Evolutionary conservation across 306 rosid genomes (phyloP).

Genomic region (Rubus parviflorus): DNA sequence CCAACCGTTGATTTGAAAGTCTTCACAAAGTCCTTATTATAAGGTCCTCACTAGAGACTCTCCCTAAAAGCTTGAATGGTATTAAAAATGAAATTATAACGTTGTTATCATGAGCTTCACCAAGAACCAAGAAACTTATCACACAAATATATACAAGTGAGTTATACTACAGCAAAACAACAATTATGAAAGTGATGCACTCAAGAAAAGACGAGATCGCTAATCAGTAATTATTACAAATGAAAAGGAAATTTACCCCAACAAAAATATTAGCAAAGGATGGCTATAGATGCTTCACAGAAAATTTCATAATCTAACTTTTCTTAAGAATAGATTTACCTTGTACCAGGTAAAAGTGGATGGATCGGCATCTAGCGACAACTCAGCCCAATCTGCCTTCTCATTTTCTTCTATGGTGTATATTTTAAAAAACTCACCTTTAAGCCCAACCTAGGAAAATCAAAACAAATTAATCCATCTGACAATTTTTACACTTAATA

Average conservation of each 20-base stretch:
- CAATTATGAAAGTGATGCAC: background rate
- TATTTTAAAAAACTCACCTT: conserved; percentile 65
- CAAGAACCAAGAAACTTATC: background rate
- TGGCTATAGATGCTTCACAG: background rate
- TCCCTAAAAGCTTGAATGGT: background rate
- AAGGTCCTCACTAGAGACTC: too few relatives aligned
- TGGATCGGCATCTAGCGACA: conserved; percentile 53
- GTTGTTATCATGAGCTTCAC: background rate
- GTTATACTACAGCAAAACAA: background rate
- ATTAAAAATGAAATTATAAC: background rate
- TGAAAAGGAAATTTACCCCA: background rate
- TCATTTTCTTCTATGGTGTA: conserved; percentile 55
- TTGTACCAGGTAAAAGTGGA: conserved; percentile 90
- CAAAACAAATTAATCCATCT: background rate
- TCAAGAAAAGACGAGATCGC: background rate
- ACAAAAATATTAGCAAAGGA: background rate
- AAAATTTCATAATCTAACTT: conserved; percentile 16
- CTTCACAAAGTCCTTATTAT: too few relatives aligned
- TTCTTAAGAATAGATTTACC: conserved; percentile 45
- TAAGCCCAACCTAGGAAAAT: conserved; percentile 77
- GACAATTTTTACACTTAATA: background rate
- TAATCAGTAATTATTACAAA: background rate
- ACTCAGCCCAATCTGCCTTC: conserved; percentile 62
- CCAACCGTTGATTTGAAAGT: too few relatives aligned
- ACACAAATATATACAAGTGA: background rate